Conservation (phyloP, 2,329 filamentous ascomycete genomes). For the Cladosporium austrohemisphaericum region DNA sequence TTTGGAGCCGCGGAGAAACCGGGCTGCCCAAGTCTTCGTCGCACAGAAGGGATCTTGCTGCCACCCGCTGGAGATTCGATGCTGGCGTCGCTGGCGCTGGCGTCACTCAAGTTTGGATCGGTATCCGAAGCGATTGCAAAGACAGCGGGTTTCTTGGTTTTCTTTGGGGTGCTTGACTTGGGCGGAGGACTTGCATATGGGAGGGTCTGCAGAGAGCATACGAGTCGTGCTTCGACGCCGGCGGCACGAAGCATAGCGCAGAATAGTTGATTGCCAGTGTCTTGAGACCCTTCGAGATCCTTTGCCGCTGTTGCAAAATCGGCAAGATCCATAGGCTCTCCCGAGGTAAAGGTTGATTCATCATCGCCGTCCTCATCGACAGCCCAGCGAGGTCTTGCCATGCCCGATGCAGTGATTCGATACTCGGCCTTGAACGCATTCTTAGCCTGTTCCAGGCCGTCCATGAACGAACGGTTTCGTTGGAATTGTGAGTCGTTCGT, state of each 20-base stretch:
- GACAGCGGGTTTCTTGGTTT: conserved; percentile 35
- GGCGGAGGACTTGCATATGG: conserved; percentile 57
- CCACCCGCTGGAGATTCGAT: conserved; percentile 21
- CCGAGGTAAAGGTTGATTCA: conserved; percentile 16
- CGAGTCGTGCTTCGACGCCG: conserved; percentile 76
- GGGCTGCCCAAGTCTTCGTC: conserved; percentile 34
- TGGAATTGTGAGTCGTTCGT: conserved; percentile 68
- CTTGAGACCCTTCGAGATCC: conserved; percentile 73
- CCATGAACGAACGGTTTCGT: conserved; percentile 70
- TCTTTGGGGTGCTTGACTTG: conserved; percentile 42
- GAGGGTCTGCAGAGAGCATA: conserved; percentile 85
- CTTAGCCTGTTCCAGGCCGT: conserved; percentile 68
- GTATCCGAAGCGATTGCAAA: conserved; percentile 31
- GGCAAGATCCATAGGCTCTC: conserved; percentile 34
- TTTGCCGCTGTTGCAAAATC: conserved; percentile 72
- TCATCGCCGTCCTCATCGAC: conserved; percentile 59
- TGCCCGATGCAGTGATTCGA: conserved; percentile 65
- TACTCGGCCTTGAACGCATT: conserved; percentile 68
- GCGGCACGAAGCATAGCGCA: conserved; percentile 79
- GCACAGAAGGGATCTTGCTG: conserved; percentile 28
- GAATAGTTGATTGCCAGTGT: conserved; percentile 85
- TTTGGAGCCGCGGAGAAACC: conserved; percentile 19
- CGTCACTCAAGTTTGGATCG: conserved; percentile 15
- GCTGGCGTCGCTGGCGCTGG: conserved; percentile 24
- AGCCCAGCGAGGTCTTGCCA: conserved; percentile 67